Evolutionary conservation across 306 rosid genomes (phyloP).

Genomic region (Quercus rubra): DNA sequence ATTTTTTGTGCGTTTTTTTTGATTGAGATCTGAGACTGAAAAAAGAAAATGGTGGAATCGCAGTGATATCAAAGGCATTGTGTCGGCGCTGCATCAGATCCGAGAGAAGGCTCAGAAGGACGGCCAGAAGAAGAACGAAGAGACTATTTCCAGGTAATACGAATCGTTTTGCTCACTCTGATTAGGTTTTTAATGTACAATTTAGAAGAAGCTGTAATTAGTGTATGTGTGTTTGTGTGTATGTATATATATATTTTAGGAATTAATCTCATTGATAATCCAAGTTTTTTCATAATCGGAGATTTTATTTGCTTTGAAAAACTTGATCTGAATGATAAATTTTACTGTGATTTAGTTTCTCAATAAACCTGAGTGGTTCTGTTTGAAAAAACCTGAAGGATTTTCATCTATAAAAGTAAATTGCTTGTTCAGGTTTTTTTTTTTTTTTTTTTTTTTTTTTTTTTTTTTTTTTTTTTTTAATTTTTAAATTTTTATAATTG

Average conservation of each 20-base stretch:
- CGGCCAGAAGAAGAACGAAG: constrained; percentile 93
- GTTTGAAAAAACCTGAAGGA: not conserved
- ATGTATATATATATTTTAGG: not conserved
- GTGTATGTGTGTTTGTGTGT: not conserved
- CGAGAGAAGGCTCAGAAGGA: constrained; percentile 83
- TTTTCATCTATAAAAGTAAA: not conserved
- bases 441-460: too few relatives aligned
- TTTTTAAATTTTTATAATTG: not conserved
- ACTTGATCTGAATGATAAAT: not conserved
- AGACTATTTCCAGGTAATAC: constrained; percentile 79
- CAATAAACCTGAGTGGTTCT: not conserved
- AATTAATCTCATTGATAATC: not conserved
- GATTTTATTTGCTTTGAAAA: not conserved
- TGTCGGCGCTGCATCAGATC: constrained; percentile 79
- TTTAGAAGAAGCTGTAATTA: not conserved
- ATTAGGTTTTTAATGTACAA: not conserved
- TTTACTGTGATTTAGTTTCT: not conserved
- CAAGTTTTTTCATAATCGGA: not conserved
- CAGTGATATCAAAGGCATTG: constrained; percentile 81
- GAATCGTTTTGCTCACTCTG: constrained; percentile 8
- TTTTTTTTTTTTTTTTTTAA: too few relatives aligned
- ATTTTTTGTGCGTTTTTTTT: not conserved
- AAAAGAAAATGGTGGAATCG: constrained; percentile 12
- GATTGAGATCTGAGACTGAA: constrained; percentile 2
- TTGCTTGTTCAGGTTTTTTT: not conserved